Evolutionary conservation across 106 monocot species (phyloP).

Genomic region (Phalaenopsis aphrodite): DNA sequence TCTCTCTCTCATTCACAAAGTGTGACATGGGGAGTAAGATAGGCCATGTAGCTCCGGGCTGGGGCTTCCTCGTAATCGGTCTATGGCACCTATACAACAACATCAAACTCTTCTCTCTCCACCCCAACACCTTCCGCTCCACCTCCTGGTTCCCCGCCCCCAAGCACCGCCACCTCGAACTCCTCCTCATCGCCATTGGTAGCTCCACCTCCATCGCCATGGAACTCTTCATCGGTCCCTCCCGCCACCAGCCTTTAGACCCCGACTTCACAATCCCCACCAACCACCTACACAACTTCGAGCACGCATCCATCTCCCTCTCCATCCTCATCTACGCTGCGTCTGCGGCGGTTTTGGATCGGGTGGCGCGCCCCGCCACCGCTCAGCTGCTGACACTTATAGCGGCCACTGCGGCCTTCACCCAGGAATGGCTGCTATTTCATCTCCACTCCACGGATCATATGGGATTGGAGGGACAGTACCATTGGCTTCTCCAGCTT

Average conservation of each 20-base stretch:
- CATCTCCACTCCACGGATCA: slow-evolving; percentile 83
- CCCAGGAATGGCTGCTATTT: slow-evolving; percentile 59
- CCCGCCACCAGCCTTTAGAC: slow-evolving; percentile 44
- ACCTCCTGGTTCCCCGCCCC: slow-evolving; percentile 46
- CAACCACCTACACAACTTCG: slow-evolving; percentile 67
- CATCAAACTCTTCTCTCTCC: slow-evolving; percentile 28
- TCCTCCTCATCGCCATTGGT: slow-evolving; percentile 33
- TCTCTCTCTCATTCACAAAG: too few species aligned
- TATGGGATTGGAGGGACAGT: slow-evolving; percentile 81
- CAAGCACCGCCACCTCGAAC: slow-evolving; percentile 26
- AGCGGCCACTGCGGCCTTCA: slow-evolving; percentile 43
- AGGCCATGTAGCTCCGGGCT: slow-evolving; percentile 52
- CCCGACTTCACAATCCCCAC: slow-evolving; percentile 50
- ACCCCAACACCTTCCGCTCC: slow-evolving; percentile 29
- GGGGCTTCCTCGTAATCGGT: slow-evolving; percentile 48
- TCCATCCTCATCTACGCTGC: slow-evolving; percentile 37
- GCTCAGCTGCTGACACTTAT: slow-evolving; percentile 26
- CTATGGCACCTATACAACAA: slow-evolving; percentile 63
- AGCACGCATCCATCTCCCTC: slow-evolving; percentile 58
- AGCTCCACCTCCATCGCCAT: slow-evolving; percentile 34
- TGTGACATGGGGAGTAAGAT: slow-evolving; percentile 33
- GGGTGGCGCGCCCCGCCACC: neutral
- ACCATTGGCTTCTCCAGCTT: slow-evolving; percentile 62
- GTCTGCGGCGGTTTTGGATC: slow-evolving; percentile 30
- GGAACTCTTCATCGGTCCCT: slow-evolving; percentile 62